Evolutionary conservation across 2,329 filamentous ascomycete species (phyloP).

Genomic region (Phyllachora maydis): DNA sequence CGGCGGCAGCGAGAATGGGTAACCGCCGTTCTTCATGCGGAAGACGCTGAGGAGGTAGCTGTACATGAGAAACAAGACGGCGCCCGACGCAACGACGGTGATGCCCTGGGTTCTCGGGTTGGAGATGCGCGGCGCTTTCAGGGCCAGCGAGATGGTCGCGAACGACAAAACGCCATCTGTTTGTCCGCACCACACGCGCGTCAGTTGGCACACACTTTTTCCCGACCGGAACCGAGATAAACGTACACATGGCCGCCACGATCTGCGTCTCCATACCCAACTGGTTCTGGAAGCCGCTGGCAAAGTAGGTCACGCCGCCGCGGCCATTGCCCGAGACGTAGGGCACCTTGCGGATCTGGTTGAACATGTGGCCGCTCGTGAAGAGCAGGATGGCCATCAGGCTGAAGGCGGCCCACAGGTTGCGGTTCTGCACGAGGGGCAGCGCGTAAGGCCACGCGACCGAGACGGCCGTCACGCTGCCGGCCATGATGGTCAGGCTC

Average conservation of each 20-base stretch:
- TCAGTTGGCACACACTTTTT: too few relatives aligned
- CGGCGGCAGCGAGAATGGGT: slow-evolving; percentile 84
- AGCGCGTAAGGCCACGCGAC: slow-evolving; percentile 61
- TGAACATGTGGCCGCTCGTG: slow-evolving; percentile 97
- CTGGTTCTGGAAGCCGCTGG: slow-evolving; percentile 80
- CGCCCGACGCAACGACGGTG: slow-evolving; percentile 61
- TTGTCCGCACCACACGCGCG: too few relatives aligned
- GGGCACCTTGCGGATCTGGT: slow-evolving; percentile 88
- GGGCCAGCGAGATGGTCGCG: slow-evolving; percentile 69
- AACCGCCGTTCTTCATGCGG: slow-evolving; percentile 82
- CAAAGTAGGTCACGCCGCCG: slow-evolving; percentile 80
- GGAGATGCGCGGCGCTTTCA: slow-evolving; percentile 79
- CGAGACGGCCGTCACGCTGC: slow-evolving; percentile 43
- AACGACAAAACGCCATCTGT: slow-evolving; percentile 57
- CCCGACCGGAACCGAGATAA: too few relatives aligned
- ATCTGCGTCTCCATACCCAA: slow-evolving; percentile 92
- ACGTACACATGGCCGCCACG: slow-evolving; percentile 71
- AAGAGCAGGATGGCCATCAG: slow-evolving; percentile 81
- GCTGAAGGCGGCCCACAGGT: slow-evolving; percentile 80
- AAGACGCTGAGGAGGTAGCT: slow-evolving; percentile 90
- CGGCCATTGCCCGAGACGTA: slow-evolving; percentile 73
- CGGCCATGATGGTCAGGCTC: slow-evolving; percentile 47
- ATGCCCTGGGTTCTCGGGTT: slow-evolving; percentile 62
- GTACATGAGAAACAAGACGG: slow-evolving; percentile 63
- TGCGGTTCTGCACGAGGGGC: slow-evolving; percentile 72